phyloP scores from a whole-genome alignment of 805 yeast species.

The Candida stauntonica region DNA sequence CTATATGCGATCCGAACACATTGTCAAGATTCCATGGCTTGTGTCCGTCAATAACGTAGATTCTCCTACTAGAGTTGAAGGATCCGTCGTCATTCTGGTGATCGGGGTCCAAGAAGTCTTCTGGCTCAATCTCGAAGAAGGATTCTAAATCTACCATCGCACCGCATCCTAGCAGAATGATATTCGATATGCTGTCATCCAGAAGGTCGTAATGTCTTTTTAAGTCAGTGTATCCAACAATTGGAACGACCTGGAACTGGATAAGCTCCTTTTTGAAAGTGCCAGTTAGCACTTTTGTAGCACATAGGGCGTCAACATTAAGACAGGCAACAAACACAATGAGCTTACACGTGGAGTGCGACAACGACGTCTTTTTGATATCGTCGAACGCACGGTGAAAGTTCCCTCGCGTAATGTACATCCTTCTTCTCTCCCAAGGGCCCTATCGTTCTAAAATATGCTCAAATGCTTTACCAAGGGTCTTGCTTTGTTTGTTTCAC shows the following conservation, averaged over 20 bases:
- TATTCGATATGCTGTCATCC: constrained; percentile 72
- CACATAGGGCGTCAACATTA: constrained; percentile 88
- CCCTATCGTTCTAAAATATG: neutral
- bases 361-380: constrained; percentile 65
- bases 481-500: neutral
- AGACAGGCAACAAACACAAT: constrained; percentile 80
- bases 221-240: constrained; percentile 84
- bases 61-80: constrained; percentile 44
- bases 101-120: constrained; percentile 38
- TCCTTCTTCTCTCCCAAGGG: constrained; percentile 28
- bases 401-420: constrained; percentile 73
- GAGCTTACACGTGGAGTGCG: constrained; percentile 89
- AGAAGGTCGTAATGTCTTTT: constrained; percentile 55
- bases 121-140: constrained; percentile 59
- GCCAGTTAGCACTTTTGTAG: constrained; percentile 69
- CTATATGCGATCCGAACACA: constrained; percentile 73
- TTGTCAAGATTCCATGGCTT: constrained; percentile 97
- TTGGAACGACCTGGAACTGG: constrained; percentile 86
- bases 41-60: constrained; percentile 86
- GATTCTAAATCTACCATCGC: constrained; percentile 82
- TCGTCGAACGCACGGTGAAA: constrained; percentile 64
- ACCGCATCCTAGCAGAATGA: constrained; percentile 87
- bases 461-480: neutral
- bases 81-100: constrained; percentile 27
- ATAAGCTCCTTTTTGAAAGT: constrained; percentile 76